Base-by-base conservation (phyloP, 139 green algal genomes). In the Coccomyxa sp. region DNA sequence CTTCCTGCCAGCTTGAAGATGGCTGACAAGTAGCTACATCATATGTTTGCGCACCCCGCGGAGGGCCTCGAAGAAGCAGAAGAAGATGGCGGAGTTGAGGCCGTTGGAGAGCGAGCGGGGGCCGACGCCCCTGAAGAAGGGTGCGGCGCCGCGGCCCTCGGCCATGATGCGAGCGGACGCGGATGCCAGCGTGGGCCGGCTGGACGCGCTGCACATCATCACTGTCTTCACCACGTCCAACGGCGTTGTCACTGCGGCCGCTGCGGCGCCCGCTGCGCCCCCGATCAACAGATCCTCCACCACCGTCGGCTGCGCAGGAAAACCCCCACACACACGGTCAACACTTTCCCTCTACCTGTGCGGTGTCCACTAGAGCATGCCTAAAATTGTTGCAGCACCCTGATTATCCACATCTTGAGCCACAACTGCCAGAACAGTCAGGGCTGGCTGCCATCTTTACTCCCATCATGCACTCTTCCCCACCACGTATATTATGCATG, bases 161-260 rank as follows among this genome's bases (percentile, higher is more conserved):
- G 57, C 68, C 31, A 85, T 45, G 58, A 84, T 68, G 13, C 23
- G 76, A 11, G 13, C 27, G 25, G 78, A 59, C 1, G 80, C 83
- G 27, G 25, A 58, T 0, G 68, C 63, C 85, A 96, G 93, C 23
- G 88, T 89, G 4, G 94, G 94, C 27, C 90, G 84, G 23, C 45
- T 59, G 1, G 91, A 89, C 10, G 94, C 94, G 9, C 89, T 86
- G 86, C 90, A 94, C 93, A 97, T 97, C 93, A 98, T 95, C 77
- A 92, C 63, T 38, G 95, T 98, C 88, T 98, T 98, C 78, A 98
- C 90, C 0, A 98, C 95, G 74, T 98, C 95, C 82, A 98, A 88
- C 0, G 95, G 95, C 0, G 92, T 98, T 13, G 94, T 98, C 17
- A 92, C 88, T 0, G 92, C 94, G 11, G 92, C 93, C 23, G 95